These are phyloP conservation scores for Penicillium chermesinum DNA, from an alignment of 495 filamentous ascomycete genomes.

Conservation along the genomic window DNA sequence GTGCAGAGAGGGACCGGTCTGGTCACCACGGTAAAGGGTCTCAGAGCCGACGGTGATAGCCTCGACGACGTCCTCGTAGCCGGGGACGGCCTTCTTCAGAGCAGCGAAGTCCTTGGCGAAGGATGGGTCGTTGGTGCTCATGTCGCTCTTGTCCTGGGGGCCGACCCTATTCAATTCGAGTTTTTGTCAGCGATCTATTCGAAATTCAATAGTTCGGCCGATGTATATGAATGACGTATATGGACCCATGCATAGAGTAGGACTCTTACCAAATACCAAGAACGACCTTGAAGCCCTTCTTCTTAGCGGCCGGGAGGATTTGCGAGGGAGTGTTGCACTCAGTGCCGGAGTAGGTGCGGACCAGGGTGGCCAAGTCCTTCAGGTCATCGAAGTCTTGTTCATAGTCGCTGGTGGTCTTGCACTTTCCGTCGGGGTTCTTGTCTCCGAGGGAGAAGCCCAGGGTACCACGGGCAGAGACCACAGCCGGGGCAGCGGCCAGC, in stretches of 20 bases:
- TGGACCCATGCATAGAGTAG: too few species aligned
- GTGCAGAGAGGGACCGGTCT: constrained; percentile 59
- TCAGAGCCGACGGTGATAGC: constrained; percentile 78
- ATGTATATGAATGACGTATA: too few species aligned
- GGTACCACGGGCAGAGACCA: constrained; percentile 39
- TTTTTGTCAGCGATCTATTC: background rate
- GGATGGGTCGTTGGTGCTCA: constrained; percentile 47
- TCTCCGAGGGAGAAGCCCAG: constrained; percentile 49
- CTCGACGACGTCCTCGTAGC: constrained; percentile 56
- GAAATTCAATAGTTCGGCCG: too few species aligned
- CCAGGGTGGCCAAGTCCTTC: constrained; percentile 49
- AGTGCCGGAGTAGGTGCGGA: constrained; percentile 65
- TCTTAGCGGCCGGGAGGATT: constrained; percentile 67
- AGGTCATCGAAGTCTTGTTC: constrained; percentile 61
- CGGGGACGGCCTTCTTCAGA: constrained; percentile 47
- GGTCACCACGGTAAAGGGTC: constrained; percentile 66
- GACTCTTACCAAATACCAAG: constrained; percentile 65
- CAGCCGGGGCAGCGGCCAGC: constrained; percentile 39
- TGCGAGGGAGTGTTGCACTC: constrained; percentile 59
- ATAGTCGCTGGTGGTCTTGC: constrained; percentile 63
- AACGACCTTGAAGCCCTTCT: constrained; percentile 67
- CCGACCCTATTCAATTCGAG: constrained; percentile 52
- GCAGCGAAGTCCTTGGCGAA: constrained; percentile 60
- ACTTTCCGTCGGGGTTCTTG: constrained; percentile 49
- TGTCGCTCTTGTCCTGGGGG: constrained; percentile 17